Conservation (phyloP, 2,329 filamentous ascomycete species). For the Fusarium avenaceum region DNA sequence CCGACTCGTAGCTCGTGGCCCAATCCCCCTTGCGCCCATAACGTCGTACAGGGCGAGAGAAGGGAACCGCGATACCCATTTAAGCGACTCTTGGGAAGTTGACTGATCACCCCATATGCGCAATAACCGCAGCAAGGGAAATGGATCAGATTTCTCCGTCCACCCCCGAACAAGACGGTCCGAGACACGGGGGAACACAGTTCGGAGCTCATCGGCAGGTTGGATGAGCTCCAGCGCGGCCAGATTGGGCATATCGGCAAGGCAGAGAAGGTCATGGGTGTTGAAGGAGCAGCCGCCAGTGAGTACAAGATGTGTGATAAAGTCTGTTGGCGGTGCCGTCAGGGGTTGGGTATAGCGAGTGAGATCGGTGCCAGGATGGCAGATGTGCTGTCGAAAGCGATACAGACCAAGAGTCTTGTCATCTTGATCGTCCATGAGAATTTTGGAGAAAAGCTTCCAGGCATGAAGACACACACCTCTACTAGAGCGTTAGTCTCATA, state of each 20-base stretch:
- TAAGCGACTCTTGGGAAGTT: constrained; percentile 58
- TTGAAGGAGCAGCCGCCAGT: constrained; percentile 54
- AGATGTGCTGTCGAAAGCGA: constrained; percentile 58
- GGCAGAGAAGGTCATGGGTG: constrained; percentile 57
- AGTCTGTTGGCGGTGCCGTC: constrained; percentile 54
- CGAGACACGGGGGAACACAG: constrained; percentile 55
- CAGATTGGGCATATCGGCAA: constrained; percentile 61
- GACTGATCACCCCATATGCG: constrained; percentile 60
- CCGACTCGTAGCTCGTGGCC: constrained; percentile 46
- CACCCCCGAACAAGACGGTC: constrained; percentile 63
- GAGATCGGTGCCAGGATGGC: constrained; percentile 53
- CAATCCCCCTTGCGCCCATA: constrained; percentile 55
- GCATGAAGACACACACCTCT: constrained; percentile 57
- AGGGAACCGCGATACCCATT: constrained; percentile 59
- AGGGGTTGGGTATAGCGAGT: constrained; percentile 56
- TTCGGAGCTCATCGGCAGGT: constrained; percentile 49
- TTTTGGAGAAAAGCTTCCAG: constrained; percentile 57
- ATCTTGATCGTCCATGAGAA: constrained; percentile 51
- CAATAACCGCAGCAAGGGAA: constrained; percentile 63
- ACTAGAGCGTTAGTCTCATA: constrained; percentile 3
- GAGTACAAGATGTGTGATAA: constrained; percentile 59
- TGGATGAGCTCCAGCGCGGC: constrained; percentile 63
- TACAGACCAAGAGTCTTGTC: constrained; percentile 56
- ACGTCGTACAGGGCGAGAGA: constrained; percentile 62
- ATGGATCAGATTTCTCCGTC: constrained; percentile 58